Conservation (phyloP, 495 filamentous ascomycete species). For the Cryomyces minteri region DNA sequence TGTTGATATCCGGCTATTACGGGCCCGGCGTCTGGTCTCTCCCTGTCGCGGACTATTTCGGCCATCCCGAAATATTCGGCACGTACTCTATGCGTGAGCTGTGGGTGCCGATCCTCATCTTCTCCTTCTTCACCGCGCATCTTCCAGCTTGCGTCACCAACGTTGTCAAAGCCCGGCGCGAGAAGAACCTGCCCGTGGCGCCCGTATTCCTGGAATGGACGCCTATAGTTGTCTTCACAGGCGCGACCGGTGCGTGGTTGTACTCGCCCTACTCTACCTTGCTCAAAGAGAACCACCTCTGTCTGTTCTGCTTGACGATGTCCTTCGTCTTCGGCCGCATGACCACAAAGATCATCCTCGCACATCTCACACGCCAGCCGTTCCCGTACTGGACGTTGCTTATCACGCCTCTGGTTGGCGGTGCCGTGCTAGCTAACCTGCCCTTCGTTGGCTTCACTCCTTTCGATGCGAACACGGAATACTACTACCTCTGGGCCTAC, state of each 20-base stretch:
- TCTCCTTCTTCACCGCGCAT: slow-evolving; percentile 59
- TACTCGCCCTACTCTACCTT: slow-evolving; percentile 71
- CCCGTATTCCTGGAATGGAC: slow-evolving; percentile 92
- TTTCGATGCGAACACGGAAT: slow-evolving; percentile 32
- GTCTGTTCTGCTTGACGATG: slow-evolving; percentile 86
- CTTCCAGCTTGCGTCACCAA: slow-evolving; percentile 66
- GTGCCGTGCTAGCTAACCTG: slow-evolving; percentile 67
- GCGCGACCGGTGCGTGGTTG: slow-evolving; percentile 62
- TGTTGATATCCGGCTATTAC: slow-evolving; percentile 71
- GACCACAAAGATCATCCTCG: slow-evolving; percentile 98
- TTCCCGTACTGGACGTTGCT: slow-evolving; percentile 95
- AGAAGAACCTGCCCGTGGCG: slow-evolving; percentile 52
- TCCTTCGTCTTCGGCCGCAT: slow-evolving; percentile 97
- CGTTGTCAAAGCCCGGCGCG: slow-evolving; percentile 56
- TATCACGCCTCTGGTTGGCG: slow-evolving; percentile 65
- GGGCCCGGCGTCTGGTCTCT: slow-evolving; percentile 78
- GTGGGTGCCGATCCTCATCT: slow-evolving; percentile 64
- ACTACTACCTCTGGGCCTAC: slow-evolving; percentile 66
- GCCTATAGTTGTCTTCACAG: slow-evolving; percentile 66
- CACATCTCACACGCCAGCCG: slow-evolving; percentile 79
- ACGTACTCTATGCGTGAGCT: slow-evolving; percentile 59
- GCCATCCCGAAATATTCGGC: slow-evolving; percentile 38
- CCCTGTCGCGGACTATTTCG: slow-evolving; percentile 45
- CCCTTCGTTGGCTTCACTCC: slow-evolving; percentile 49
- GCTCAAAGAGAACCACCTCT: slow-evolving; percentile 51